A percentile compares a stretch with the other conserved stretches of the same genome.
Evolutionary conservation across 495 filamentous ascomycete genomes (phyloP).

Genomic region (Haplographium delicatum): DNA sequence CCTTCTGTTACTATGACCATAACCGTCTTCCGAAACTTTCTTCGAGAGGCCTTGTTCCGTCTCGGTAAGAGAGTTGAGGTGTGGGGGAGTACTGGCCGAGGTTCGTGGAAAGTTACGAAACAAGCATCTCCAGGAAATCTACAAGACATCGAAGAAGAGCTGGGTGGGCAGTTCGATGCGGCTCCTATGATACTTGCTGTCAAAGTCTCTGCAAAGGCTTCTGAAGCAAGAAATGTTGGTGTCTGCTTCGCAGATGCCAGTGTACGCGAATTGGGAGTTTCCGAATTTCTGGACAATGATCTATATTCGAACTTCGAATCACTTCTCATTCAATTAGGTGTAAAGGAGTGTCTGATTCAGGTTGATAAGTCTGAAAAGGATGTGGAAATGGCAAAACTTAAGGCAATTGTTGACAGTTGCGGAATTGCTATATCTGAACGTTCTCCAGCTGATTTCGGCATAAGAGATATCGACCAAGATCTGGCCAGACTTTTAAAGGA

Average conservation of each 20-base stretch:
- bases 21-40: slow-evolving; percentile 92
- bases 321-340: slow-evolving; percentile 89
- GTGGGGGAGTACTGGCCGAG: slow-evolving; percentile 70
- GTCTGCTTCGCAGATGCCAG: slow-evolving; percentile 98
- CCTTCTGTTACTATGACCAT: slow-evolving; percentile 90
- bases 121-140: slow-evolving; percentile 93
- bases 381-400: slow-evolving; percentile 81
- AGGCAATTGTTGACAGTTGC: slow-evolving; percentile 83
- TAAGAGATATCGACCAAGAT: slow-evolving; percentile 94
- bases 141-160: slow-evolving; percentile 95
- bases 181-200: slow-evolving; percentile 93
- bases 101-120: slow-evolving; percentile 87
- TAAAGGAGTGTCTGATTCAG: slow-evolving; percentile 86
- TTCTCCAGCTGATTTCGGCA: slow-evolving; percentile 70
- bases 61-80: slow-evolving; percentile 89
- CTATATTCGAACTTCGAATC: slow-evolving; percentile 98
- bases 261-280: slow-evolving; percentile 91
- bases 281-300: slow-evolving; percentile 97
- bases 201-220: slow-evolving; percentile 82
- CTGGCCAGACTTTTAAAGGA: slow-evolving; percentile 79
- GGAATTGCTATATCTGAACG: slow-evolving; percentile 84
- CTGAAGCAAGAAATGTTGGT: slow-evolving; percentile 80
- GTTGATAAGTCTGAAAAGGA: slow-evolving; percentile 65
- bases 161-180: slow-evolving; percentile 80
- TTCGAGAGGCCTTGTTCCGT: slow-evolving; percentile 88